phyloP scores from a whole-genome alignment of 345 rosid species.

The Zanthoxylum bungeanum region DNA sequence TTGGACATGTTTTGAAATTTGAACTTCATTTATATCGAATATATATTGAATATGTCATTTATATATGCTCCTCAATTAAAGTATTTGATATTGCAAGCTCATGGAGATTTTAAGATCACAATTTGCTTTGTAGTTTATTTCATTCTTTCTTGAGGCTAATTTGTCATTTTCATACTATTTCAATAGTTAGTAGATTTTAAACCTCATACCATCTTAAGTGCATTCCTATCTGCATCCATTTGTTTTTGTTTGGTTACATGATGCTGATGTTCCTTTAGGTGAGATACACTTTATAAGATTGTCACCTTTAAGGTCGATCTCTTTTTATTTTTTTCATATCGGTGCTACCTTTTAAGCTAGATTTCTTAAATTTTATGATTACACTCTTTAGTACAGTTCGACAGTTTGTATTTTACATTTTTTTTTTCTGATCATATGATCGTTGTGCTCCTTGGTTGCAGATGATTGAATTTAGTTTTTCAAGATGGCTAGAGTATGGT shows the following conservation, averaged over 20 bases:
- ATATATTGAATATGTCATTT: not conserved
- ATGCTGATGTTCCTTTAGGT: too few relatives aligned
- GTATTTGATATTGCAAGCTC: not conserved
- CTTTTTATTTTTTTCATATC: not conserved
- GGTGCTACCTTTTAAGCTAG: not conserved
- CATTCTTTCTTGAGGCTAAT: not conserved
- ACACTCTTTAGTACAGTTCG: not conserved
- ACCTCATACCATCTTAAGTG: not conserved
- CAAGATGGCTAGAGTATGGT: not conserved
- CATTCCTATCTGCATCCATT: not conserved
- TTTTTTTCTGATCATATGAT: not conserved
- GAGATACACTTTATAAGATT: too few relatives aligned
- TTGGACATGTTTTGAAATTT: not conserved
- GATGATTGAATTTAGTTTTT: not conserved
- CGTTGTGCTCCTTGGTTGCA: not conserved
- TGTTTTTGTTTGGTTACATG: not conserved
- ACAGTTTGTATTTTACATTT: not conserved
- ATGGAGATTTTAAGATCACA: constrained; percentile 1
- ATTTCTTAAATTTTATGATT: not conserved
- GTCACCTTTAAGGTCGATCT: not conserved
- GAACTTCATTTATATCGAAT: not conserved
- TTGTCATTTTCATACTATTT: not conserved
- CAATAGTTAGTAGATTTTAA: not conserved
- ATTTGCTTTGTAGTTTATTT: not conserved
- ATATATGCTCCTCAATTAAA: not conserved